Conservation (phyloP, 495 filamentous ascomycete species). For the Aspergillus heteromorphus region DNA sequence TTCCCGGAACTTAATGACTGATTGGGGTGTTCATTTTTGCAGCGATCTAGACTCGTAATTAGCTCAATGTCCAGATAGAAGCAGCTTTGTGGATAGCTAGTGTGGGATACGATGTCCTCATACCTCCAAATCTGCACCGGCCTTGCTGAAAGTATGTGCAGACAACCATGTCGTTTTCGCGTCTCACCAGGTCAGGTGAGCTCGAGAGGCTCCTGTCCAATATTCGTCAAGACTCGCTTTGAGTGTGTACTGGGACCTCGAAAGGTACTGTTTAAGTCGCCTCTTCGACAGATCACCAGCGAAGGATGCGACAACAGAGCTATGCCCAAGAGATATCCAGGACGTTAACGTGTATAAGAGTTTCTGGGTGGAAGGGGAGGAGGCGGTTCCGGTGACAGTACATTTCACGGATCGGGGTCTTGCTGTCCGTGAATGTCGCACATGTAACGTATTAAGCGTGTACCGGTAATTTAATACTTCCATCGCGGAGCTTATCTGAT, state of each 20-base stretch:
- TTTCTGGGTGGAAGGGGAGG: neutral
- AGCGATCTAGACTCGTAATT: conserved; percentile 37
- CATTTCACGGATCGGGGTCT: neutral
- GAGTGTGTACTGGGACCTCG: neutral
- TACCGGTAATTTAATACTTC: conserved; percentile 9
- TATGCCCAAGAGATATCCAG: neutral
- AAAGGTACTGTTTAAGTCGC: neutral
- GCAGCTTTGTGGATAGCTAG: neutral
- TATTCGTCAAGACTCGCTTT: neutral
- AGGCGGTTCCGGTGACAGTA: conserved; percentile 14
- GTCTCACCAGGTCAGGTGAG: neutral
- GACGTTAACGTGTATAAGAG: neutral
- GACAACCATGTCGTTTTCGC: conserved; percentile 44
- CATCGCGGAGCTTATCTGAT: neutral
- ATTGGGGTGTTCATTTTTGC: conserved; percentile 51
- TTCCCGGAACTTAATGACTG: conserved; percentile 28
- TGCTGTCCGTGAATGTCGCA: neutral
- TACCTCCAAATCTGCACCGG: conserved; percentile 65
- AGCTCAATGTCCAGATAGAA: conserved; percentile 3
- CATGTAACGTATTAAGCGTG: neutral
- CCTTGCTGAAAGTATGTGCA: conserved; percentile 72
- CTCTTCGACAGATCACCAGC: neutral
- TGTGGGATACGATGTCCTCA: neutral
- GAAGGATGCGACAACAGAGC: neutral
- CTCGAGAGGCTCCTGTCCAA: neutral